phyloP scores from a whole-genome alignment of 2,329 filamentous ascomycete species.

The Daldinia eschscholtzii region DNA sequence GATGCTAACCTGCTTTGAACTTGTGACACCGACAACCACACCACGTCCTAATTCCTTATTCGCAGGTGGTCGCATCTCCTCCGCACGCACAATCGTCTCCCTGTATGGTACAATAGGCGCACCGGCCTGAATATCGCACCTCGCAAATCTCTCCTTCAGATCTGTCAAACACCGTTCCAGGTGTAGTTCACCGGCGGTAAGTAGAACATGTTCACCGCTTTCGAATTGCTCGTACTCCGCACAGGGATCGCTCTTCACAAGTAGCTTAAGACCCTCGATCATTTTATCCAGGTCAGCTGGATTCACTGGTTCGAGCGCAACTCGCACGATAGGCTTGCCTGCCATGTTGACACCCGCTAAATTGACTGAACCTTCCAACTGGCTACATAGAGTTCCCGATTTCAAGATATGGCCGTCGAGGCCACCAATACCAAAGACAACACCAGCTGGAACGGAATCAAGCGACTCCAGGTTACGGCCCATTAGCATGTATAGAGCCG shows the following conservation, averaged over 20 bases:
- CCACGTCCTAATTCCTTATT: conserved; percentile 90
- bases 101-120: conserved; percentile 95
- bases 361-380: conserved; percentile 87
- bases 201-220: conserved; percentile 93
- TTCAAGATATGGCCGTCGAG: conserved; percentile 95
- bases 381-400: conserved; percentile 92
- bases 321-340: conserved; percentile 91
- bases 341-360: conserved; percentile 85
- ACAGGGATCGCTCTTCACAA: conserved; percentile 95
- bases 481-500: conserved; percentile 95
- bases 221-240: conserved; percentile 94
- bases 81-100: conserved; percentile 87
- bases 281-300: conserved; percentile 94
- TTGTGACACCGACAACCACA: conserved; percentile 78
- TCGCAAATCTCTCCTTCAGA: conserved; percentile 90
- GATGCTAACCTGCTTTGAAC: conserved; percentile 87
- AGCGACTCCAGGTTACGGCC: conserved; percentile 87
- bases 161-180: conserved; percentile 94
- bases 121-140: conserved; percentile 93
- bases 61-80: conserved; percentile 91
- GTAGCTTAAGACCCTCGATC: conserved; percentile 85
- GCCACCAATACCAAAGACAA: conserved; percentile 94
- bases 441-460: conserved; percentile 87
- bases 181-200: conserved; percentile 95
- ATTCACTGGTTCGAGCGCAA: conserved; percentile 93